Conservation (phyloP, 352 stramenopile species). For the Phytophthora meadii region DNA sequence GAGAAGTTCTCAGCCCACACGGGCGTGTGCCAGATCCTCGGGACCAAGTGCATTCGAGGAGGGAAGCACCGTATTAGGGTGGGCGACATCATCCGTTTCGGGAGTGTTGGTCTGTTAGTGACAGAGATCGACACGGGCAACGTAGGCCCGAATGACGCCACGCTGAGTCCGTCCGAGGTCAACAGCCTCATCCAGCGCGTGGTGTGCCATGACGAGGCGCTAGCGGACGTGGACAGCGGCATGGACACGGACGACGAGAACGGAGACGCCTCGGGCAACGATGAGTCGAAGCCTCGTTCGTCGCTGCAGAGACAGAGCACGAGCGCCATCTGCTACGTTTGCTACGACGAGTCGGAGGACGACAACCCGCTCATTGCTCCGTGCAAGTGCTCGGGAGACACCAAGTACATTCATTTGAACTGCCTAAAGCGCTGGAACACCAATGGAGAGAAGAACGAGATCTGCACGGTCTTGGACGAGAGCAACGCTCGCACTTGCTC, state of each 20-base stretch:
- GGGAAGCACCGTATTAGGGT: constrained; percentile 84
- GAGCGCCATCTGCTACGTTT: constrained; percentile 88
- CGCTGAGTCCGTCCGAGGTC: constrained; percentile 76
- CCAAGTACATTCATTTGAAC: constrained; percentile 96
- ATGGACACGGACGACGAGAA: constrained; percentile 89
- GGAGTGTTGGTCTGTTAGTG: constrained; percentile 81
- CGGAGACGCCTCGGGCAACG: constrained; percentile 84
- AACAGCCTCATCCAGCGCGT: constrained; percentile 84
- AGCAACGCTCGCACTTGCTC: constrained; percentile 86
- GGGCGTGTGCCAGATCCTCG: constrained; percentile 87
- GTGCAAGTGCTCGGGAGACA: constrained; percentile 96
- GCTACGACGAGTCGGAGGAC: constrained; percentile 87
- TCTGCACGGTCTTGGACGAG: constrained; percentile 87
- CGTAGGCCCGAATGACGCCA: constrained; percentile 72
- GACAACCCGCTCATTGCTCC: constrained; percentile 94
- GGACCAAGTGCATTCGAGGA: constrained; percentile 86
- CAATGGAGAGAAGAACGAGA: constrained; percentile 90
- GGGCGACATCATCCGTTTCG: constrained; percentile 90
- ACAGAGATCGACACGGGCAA: constrained; percentile 86
- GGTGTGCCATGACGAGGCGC: constrained; percentile 80
- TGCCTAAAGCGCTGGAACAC: constrained; percentile 96
- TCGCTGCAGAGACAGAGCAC: constrained; percentile 80
- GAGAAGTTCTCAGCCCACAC: constrained; percentile 90
- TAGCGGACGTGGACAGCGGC: constrained; percentile 82
- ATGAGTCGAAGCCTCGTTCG: constrained; percentile 79